Base-by-base conservation (phyloP, 805 yeast genomes). In the Ogataea kodamae region DNA sequence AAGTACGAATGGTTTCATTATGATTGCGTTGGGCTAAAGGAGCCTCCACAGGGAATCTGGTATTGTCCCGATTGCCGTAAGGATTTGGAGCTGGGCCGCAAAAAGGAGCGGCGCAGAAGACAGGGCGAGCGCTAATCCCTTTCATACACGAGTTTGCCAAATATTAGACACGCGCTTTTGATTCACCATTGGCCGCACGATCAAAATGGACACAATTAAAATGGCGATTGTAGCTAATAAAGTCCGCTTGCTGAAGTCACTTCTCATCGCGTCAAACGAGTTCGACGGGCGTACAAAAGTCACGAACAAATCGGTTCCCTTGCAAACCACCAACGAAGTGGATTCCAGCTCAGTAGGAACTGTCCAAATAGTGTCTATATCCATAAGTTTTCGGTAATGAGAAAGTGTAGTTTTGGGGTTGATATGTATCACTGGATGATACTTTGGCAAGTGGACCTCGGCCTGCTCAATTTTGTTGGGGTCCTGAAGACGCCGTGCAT, bases 41-140 rank as follows among this genome's bases (percentile, higher is more conserved):
- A 85, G 40, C 96, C 96, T 7, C 98, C 98, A 4, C 77, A 78
- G 51, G 97, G 96, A 10, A 81, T 83, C 29, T 92, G 98, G 98
- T 90, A 79, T 57, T 92, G 98, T 65, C 90, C 97, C 0, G 90
- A 84, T 42, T 89, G 97, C 67, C 59, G 64, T 12, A 61, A 57
- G 33, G 53, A 54, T 23, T 38, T 54, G 48, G 52, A 49, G 26
- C 35, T 48, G 16, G 52, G 41, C 7, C 52, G 48, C 35, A 53
- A 49, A 35, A 47, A 46, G 28, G 57, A 56, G 5, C 43, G 52
- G 13, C 50, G 46, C 42, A 43, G 51, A 37, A 46, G 37, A 13
- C 24, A 32, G 11, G 21, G 27, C 1, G 37, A 33, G 11, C 27
- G 15, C 18, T 28, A 49, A 6, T 33, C 18, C 18, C 37, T 32